Evolutionary conservation across 2,329 filamentous ascomycete species (phyloP).

Genomic region (Epichloe scottii): DNA sequence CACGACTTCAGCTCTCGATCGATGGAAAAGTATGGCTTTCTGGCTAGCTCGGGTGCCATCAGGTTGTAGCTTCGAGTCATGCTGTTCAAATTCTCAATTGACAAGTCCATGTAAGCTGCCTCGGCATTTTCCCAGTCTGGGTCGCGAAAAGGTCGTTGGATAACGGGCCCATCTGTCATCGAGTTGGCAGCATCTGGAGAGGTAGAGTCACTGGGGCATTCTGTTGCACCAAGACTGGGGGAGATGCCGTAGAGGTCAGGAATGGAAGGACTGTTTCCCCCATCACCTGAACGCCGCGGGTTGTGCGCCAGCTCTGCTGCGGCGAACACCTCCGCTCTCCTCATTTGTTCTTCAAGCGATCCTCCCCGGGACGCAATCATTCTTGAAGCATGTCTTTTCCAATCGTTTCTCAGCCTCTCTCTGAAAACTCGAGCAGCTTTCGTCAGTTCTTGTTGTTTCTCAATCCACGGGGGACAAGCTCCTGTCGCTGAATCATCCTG

Average conservation of each 20-base stretch:
- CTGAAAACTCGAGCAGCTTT: constrained; percentile 60
- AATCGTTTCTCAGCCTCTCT: constrained; percentile 62
- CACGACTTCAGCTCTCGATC: constrained; percentile 71
- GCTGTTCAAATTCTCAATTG: constrained; percentile 65
- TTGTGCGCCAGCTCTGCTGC: constrained; percentile 58
- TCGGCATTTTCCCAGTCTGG: constrained; percentile 63
- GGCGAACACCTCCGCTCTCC: constrained; percentile 59
- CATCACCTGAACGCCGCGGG: constrained; percentile 27
- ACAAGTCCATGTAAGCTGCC: constrained; percentile 59
- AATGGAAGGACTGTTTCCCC: too few species aligned
- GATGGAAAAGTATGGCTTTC: constrained; percentile 82
- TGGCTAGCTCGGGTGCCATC: constrained; percentile 82
- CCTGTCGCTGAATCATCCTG: constrained; percentile 93
- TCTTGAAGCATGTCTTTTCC: constrained; percentile 70
- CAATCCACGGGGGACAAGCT: constrained; percentile 97
- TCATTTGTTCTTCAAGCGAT: constrained; percentile 58
- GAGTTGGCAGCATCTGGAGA: neutral
- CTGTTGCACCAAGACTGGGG: neutral
- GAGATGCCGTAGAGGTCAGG: neutral
- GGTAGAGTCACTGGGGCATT: neutral
- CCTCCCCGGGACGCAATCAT: constrained; percentile 70
- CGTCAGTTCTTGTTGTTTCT: constrained; percentile 87
- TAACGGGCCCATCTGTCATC: neutral
- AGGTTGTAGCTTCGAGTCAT: constrained; percentile 85
- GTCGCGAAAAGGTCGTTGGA: constrained; percentile 61